Base-by-base conservation (phyloP, 192 early-diverging fungal species). In the Entomortierella chlamydospora region DNA sequence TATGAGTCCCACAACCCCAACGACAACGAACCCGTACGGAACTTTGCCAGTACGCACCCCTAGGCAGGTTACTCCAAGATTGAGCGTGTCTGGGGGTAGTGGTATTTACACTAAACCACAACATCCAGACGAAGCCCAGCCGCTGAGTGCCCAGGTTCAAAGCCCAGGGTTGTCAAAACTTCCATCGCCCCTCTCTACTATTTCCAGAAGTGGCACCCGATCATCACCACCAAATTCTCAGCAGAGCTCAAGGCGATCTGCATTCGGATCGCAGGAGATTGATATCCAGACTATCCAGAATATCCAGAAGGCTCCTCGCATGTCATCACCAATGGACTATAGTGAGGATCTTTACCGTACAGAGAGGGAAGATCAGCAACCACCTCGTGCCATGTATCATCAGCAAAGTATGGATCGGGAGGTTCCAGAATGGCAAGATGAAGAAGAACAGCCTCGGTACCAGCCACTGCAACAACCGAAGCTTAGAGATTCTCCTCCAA, bases 1-100 rank as follows among this genome's bases (percentile, higher is more conserved):
- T 18, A 47, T 43, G 57, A 73, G 63, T 30, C 72, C 72, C 13
- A 67, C 72, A 6, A 74, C 72, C 13, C 72, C 72, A 2, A 74
- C 72, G 4, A 37, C 58, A 15, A 2, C 64, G 4, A 73, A 73
- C 30, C 61, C 61, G 7, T 60, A 73, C 49, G 71, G 71, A 7
- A 65, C 71, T 4, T 53, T 73, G 17, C 18, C 37, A 17, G 61
- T 45, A 60, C 54, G 71, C 17, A 58, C 62, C 4, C 68, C 28
- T 0, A 31, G 28, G 18, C 68, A 61, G 39, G 9, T 13, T 20
- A 51, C 41, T 28, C 69, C 54, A 29, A 52, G 69, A 26, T 18
- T 41, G 11, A 71, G 69, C 43, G 4, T 71, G 31, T 55, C 69
- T 29, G 69, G 69, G 15, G n/a, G 42, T 28, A 71, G 59, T 3